phyloP scores from a whole-genome alignment of 805 yeast genomes.

The Candida suzukii region DNA sequence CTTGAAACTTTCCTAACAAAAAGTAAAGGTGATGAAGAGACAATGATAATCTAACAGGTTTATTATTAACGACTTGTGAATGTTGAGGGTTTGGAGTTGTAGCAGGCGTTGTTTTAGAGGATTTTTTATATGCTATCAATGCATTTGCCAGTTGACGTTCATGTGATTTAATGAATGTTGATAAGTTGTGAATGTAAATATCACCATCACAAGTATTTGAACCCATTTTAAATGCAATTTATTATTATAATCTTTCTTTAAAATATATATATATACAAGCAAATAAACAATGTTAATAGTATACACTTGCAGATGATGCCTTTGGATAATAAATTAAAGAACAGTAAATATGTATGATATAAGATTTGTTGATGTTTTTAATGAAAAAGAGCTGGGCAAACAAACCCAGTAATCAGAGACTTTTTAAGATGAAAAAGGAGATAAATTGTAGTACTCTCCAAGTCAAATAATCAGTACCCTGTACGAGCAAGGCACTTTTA shows the following conservation, averaged over 20 bases:
- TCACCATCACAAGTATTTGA: conserved; percentile 44
- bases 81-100: conserved; percentile 4
- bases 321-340: background rate
- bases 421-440: too few relatives aligned
- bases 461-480: background rate
- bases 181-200: conserved; percentile 45
- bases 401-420: background rate
- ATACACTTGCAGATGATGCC: too few relatives aligned
- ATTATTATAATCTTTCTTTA: too few relatives aligned
- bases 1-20: conserved; percentile 49
- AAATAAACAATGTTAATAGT: too few relatives aligned
- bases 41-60: conserved; percentile 50
- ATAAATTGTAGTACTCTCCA: background rate
- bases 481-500: background rate
- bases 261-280: too few relatives aligned
- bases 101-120: conserved; percentile 7
- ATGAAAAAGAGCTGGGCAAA: too few relatives aligned
- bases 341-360: too few relatives aligned
- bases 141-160: conserved; percentile 57
- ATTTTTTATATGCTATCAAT: conserved; percentile 43
- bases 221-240: too few relatives aligned
- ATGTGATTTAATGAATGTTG: conserved; percentile 46
- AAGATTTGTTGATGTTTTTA: too few relatives aligned
- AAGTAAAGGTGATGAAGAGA: conserved; percentile 61
- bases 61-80: conserved; percentile 15